Evolutionary conservation across 306 rosid species (phyloP).

Genomic region (Luffa aegyptiaca): DNA sequence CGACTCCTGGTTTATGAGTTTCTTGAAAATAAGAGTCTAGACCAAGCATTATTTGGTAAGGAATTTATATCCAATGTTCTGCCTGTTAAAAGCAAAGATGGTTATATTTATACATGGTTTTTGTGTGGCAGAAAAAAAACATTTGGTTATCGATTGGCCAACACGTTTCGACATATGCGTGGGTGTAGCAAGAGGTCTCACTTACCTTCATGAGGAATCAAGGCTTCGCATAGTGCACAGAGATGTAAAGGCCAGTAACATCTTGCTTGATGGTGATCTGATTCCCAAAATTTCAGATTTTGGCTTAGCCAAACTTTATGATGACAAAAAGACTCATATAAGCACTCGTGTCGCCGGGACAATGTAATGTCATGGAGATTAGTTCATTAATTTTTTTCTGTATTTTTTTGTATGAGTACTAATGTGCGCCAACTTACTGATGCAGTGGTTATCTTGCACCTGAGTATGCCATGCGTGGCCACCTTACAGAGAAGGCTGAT

Average conservation of each 20-base stretch:
- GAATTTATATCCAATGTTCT: not conserved
- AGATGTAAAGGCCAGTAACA: constrained; percentile 80
- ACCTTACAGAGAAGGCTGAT: constrained; percentile 74
- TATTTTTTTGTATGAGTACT: not conserved
- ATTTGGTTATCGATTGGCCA: constrained; percentile 45
- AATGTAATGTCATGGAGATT: constrained; percentile 33
- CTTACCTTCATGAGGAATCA: constrained; percentile 77
- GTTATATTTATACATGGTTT: not conserved
- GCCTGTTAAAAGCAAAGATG: not conserved
- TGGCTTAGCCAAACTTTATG: constrained; percentile 72
- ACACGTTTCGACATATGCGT: constrained; percentile 56
- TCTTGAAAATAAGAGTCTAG: constrained; percentile 76
- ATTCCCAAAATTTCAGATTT: constrained; percentile 72
- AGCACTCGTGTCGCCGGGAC: constrained; percentile 79
- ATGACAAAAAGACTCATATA: constrained; percentile 66
- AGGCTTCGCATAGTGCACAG: constrained; percentile 61
- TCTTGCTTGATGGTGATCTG: constrained; percentile 53
- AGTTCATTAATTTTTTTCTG: not conserved
- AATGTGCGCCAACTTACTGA: not conserved
- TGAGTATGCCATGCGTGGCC: constrained; percentile 87
- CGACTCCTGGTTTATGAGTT: constrained; percentile 74
- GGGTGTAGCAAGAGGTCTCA: constrained; percentile 68
- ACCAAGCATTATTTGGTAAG: constrained; percentile 80
- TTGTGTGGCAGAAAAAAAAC: constrained; percentile 27
- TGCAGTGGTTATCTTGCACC: constrained; percentile 84